These are phyloP conservation scores for Lactifluus subvellereus DNA, from an alignment of 768 basidiomycete species.

Conservation along the genomic window DNA sequence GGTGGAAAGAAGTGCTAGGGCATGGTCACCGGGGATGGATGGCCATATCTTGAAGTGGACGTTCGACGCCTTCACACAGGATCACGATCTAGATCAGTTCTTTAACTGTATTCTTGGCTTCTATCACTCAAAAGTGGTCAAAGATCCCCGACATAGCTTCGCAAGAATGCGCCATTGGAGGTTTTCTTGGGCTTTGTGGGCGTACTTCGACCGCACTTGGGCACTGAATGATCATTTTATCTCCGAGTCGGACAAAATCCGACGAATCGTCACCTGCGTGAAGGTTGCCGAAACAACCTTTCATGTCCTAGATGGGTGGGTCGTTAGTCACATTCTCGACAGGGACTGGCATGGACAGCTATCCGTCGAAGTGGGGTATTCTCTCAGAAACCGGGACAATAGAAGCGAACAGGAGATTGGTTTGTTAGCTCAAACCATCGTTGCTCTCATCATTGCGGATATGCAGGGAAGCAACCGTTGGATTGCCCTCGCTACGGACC, in stretches of 20 bases:
- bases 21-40: background rate
- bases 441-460: background rate
- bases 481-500: background rate
- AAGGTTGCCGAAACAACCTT: background rate
- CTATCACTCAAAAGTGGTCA: no score
- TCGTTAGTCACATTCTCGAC: rapidly evolving
- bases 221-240: background rate
- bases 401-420: background rate
- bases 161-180: no score
- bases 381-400: background rate
- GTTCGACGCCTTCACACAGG: background rate
- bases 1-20: background rate
- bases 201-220: background rate
- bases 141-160: no score
- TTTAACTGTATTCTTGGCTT: background rate
- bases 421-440: background rate
- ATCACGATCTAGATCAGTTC: background rate
- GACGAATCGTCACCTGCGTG: background rate
- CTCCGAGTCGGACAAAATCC: background rate
- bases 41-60: background rate
- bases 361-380: background rate
- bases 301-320: no score
- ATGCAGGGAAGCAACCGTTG: background rate
- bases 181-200: background rate
- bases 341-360: no score